Conservation (phyloP, 202 grass and related monocot species). For the Dendrocalamus latiflorus region DNA sequence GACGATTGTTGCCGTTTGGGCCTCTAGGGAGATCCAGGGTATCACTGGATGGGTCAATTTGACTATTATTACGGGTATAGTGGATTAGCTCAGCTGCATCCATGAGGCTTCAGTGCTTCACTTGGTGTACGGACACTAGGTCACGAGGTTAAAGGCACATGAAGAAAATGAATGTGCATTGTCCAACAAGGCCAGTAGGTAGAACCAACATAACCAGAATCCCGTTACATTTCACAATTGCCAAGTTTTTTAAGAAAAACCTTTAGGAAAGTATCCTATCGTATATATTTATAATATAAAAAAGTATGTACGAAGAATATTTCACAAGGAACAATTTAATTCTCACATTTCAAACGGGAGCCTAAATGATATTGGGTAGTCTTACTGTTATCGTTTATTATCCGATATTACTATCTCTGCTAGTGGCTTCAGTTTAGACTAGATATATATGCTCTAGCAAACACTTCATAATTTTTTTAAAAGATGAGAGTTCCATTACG, state of each 20-base stretch:
- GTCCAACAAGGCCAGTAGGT: background rate
- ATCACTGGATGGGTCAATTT: background rate
- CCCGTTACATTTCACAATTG: background rate
- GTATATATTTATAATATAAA: background rate
- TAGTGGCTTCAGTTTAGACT: background rate
- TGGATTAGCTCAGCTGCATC: background rate
- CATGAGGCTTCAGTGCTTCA: background rate
- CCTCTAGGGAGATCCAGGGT: background rate
- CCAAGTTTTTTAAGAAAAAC: background rate
- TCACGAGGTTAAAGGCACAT: background rate
- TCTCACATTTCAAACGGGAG: background rate
- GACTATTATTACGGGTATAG: background rate
- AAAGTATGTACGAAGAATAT: background rate
- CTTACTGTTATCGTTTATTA: too few relatives aligned
- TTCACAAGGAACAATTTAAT: background rate
- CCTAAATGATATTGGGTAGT: too few relatives aligned
- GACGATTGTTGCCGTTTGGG: background rate
- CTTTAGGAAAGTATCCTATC: background rate
- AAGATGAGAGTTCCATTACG: too few relatives aligned
- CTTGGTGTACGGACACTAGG: background rate
- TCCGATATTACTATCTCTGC: too few relatives aligned
- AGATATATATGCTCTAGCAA: background rate
- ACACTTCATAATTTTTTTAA: background rate
- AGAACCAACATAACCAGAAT: background rate
- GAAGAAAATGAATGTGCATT: background rate